These are phyloP conservation scores for Xylaria curta DNA, from an alignment of 495 filamentous ascomycete genomes.

Conservation along the genomic window DNA sequence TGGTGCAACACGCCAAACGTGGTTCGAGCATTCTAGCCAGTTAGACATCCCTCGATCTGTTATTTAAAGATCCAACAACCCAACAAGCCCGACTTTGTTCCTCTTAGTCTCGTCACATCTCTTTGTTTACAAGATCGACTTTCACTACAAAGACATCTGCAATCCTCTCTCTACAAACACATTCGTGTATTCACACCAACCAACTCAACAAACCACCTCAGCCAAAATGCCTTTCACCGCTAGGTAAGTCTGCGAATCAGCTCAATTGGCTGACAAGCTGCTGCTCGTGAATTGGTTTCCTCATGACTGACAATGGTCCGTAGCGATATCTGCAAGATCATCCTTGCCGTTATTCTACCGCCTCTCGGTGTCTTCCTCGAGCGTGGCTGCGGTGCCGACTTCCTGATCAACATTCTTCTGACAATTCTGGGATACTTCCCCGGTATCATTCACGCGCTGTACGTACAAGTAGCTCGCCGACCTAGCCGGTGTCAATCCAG, in stretches of 20 bases:
- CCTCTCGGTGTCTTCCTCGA: constrained; percentile 93
- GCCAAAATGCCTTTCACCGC: constrained; percentile 63
- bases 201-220: not conserved
- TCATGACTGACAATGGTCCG: not conserved
- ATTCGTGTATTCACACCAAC: not conserved
- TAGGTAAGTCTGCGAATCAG: constrained; percentile 47
- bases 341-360: constrained; percentile 84
- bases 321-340: constrained; percentile 89
- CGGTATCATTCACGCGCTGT: constrained; percentile 77
- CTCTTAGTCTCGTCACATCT: not conserved
- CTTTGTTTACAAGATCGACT: not conserved
- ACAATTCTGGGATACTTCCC: constrained; percentile 84
- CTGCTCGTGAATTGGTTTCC: constrained; percentile 1
- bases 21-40: constrained; percentile 8
- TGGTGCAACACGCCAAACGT: not conserved
- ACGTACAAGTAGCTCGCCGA: constrained; percentile 32
- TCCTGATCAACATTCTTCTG: constrained; percentile 86
- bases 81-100: not conserved
- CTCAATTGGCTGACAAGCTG: constrained; percentile 1
- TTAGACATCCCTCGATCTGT: constrained; percentile 4
- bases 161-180: not conserved
- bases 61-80: constrained; percentile 15
- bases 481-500: not conserved
- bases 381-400: constrained; percentile 80
- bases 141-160: not conserved